Conservation (phyloP, 257 asterid species). For the Solanum pennellii region DNA sequence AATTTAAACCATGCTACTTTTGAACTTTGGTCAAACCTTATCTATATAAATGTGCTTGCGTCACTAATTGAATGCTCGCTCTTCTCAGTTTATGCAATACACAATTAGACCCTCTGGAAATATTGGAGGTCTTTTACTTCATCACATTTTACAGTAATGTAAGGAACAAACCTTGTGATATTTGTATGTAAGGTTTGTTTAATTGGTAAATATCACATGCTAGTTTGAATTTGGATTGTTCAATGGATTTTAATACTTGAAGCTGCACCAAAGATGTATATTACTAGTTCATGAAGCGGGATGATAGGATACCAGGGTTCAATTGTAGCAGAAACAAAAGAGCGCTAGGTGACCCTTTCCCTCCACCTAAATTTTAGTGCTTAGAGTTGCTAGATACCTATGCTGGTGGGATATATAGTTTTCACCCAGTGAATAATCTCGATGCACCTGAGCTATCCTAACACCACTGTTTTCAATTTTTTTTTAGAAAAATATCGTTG, state of each 20-base stretch:
- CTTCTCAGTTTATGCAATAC: neutral
- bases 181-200: neutral
- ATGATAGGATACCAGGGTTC: neutral
- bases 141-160: neutral
- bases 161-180: neutral
- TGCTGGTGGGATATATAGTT: neutral
- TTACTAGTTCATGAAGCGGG: neutral
- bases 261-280: neutral
- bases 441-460: neutral
- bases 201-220: neutral
- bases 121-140: neutral
- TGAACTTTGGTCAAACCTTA: neutral
- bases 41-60: neutral
- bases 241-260: neutral
- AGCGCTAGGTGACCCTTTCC: neutral
- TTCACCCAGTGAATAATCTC: neutral
- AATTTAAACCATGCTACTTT: neutral
- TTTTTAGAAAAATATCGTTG: neutral
- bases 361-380: neutral
- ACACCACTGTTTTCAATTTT: neutral
- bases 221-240: neutral
- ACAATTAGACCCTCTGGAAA: neutral
- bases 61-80: neutral
- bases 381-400: neutral
- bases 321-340: neutral